Percentiles rank a stretch among this genome's conserved stretches.
Conservation (phyloP, 305 asterid genomes). For the Solanum chacoense region DNA sequence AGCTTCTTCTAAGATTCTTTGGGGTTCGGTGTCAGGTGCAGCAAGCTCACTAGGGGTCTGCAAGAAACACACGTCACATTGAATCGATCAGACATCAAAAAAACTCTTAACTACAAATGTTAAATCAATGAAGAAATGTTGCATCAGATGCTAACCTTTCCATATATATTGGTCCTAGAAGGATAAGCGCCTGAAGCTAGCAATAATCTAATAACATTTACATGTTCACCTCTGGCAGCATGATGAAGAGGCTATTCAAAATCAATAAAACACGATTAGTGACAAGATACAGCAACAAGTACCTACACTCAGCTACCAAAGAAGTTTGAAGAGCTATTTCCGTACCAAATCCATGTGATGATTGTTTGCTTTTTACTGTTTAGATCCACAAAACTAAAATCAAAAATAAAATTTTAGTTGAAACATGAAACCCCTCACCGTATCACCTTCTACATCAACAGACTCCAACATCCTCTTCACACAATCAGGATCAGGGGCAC, state of each 20-base stretch:
- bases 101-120: not conserved
- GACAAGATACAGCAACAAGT: not conserved
- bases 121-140: not conserved
- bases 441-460: conserved; percentile 79
- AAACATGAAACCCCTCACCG: conserved; percentile 30
- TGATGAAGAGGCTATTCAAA: conserved; percentile 77
- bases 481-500: conserved; percentile 36
- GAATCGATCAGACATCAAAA: not conserved
- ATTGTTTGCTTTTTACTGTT: not conserved
- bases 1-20: conserved; percentile 49
- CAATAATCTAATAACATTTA: conserved; percentile 38
- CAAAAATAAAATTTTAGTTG: not conserved
- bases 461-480: conserved; percentile 66
- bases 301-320: not conserved
- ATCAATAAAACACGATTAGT: not conserved
- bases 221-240: conserved; percentile 88
- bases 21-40: conserved; percentile 60
- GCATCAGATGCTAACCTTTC: conserved; percentile 33
- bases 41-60: conserved; percentile 74
- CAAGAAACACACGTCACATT: not conserved
- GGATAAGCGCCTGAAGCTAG: conserved; percentile 60
- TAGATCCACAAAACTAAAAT: not conserved
- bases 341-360: not conserved
- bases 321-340: not conserved
- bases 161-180: conserved; percentile 33